Base-by-base conservation (phyloP, 257 asterid genomes). In the Prunella vulgaris region DNA sequence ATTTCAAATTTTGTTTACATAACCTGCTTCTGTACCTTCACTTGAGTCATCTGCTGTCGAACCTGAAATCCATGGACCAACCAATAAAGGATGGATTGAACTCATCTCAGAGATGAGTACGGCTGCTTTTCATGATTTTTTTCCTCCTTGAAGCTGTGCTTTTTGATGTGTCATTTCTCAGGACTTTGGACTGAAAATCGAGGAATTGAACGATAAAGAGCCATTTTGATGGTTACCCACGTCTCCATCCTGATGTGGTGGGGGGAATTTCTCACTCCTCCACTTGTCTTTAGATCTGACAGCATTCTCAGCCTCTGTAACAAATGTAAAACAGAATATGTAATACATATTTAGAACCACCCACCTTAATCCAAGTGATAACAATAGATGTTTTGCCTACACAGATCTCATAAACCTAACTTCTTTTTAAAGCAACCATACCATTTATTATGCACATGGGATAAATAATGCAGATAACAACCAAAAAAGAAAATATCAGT, bases 191-290 rank as follows among this genome's bases (percentile, higher is more conserved):
- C 81, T 79, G 14, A 86, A 85, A 33, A 60, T 75, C 8, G 86
- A 69, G 40, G 90, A 82, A 65, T 20, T 62, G 53, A 83, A 84
- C 8, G 92, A 87, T 44, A 78, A 54, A 18, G 87, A 78, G 25
- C 75, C 87, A n/a, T 79, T 81, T 56, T 68, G 82, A 17, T 4
- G 73, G 77, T 82, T 69, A 40, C 92, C 97, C 8, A 85, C 88
- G 58, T 86, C 81, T 30, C 94, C 97, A 51, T 92, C 97, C 52
- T 87, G 93, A 79, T 92, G 97, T 3, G 97, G 97, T 1, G 97
- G 97, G 35, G 96, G 96, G 64, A 92, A 92, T 74, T 89, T 91
- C 58, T 89, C 97, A 4, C 92, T 85, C 86, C 84, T 89, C 78
- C 93, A 83, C 90, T 84, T 87, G 24, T 80, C 81, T 66, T 81